Evolutionary conservation across 2,329 filamentous ascomycete species (phyloP), one percentile per base, ranked within the genome.

Genomic region (Capronia americana): DNA sequence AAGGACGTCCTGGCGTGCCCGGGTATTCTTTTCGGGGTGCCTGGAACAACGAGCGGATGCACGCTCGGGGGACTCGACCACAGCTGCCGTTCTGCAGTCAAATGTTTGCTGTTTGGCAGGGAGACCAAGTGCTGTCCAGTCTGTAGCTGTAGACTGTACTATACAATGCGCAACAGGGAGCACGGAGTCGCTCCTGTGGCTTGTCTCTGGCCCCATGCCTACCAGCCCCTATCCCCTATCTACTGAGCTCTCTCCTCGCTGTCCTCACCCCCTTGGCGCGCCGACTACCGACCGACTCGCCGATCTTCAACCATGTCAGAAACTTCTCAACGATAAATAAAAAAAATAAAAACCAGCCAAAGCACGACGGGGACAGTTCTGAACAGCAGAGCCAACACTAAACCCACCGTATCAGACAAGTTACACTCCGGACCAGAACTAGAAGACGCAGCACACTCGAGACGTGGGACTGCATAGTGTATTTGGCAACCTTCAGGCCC

Each of bases 221-320:
- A 7, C 4, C 38, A 44, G 48, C 20, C 48, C 48, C 48, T 26
- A 14, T 51, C 24, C 24, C 10, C 32, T 26, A 23, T 11, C 23
- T 50, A 8, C 46, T 1, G 44, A n/a, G 5, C 41, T 20, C 11
- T 23, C 20, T 14, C 20, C n/a, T n/a, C 20, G 48, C 48, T 17
- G 48, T 28, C 48, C 20, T 51, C 12, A 48, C 23, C 38, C 38
- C 38, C 48, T 51, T 51, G 48, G 48, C 48, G 23, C 20, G 48
- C 48, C 48, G 48, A 51, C 20, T 24, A 11, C 48, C 48, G 48
- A 51, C 48, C 48, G 48, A 51, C 20, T 51, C 48, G 48, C 48
- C 48, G 48, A 51, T 51, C 20, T 12, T 51, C 48, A 12, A 61
- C 32, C 48, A 41, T 46, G 51, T 46, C 24, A 28, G 24, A 57